These are phyloP conservation scores for Penicillium fimorum DNA, from an alignment of 495 filamentous ascomycete genomes.

Conservation along the genomic window DNA sequence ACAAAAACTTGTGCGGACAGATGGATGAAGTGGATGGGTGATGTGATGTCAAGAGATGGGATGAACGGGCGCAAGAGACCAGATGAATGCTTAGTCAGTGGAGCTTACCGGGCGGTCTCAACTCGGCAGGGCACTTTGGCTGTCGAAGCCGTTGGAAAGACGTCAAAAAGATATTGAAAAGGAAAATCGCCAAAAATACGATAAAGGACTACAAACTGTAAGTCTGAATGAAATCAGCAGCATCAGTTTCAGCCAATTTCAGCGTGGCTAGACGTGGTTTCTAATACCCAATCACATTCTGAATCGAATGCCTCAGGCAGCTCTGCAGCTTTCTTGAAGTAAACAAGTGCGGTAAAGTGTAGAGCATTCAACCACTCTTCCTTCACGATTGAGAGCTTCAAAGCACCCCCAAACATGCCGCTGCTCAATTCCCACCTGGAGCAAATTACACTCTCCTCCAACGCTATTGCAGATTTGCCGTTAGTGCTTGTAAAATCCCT, in stretches of 20 bases:
- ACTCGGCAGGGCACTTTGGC: not conserved
- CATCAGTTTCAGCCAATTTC: conserved; percentile 1
- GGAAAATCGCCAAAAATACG: not conserved
- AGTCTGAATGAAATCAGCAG: not conserved
- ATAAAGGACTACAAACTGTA: not conserved
- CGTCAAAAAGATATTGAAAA: not conserved
- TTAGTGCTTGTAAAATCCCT: conserved; percentile 39
- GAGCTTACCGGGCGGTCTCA: conserved; percentile 29
- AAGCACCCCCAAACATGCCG: conserved; percentile 53
- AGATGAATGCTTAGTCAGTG: conserved; percentile 44
- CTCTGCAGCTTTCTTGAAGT: conserved; percentile 8
- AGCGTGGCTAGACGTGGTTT: conserved; percentile 2
- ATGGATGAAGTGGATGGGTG: conserved; percentile 44
- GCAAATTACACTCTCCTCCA: conserved; percentile 81
- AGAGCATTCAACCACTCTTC: not conserved
- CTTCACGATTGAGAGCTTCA: conserved; percentile 3
- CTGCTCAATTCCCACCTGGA: conserved; percentile 83
- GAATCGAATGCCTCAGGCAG: conserved; percentile 14
- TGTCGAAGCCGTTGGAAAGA: not conserved
- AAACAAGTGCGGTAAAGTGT: conserved; percentile 9
- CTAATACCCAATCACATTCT: conserved; percentile 3
- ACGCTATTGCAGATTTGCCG: conserved; percentile 82
- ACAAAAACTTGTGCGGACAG: conserved; percentile 21
- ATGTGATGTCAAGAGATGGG: conserved; percentile 50
- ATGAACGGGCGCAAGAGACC: conserved; percentile 38